Base-by-base conservation (phyloP, 192 early-diverging fungal species). In the Coemansia sp. region DNA sequence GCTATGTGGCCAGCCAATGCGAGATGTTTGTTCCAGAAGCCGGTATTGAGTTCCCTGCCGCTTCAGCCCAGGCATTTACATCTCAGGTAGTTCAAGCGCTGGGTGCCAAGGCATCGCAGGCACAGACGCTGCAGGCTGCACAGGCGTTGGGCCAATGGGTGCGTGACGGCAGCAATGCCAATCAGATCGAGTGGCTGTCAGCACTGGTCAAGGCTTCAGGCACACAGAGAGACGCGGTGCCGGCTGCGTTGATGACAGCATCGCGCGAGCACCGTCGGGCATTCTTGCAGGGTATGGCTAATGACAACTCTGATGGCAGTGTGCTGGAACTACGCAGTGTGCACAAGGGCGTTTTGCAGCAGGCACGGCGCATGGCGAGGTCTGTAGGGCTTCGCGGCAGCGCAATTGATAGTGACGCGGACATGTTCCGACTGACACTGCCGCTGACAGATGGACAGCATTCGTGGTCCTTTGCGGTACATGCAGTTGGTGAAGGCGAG, bases 381-480 rank as follows among this genome's bases (percentile, higher is more conserved):
- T 76, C 72, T 15, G 30, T 60, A 11, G 66, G 72, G 1, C 63
- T 76, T 18, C 51, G 55, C 37, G 62, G 44, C 3, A 55, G 72
- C 23, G 57, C 53, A 5, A 50, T 76, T 15, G 26, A 15, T n/a
- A 31, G 46, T 3, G 48, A 14, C 14, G 30, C 14, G 7, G 48
- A 7, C 2, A 18, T 13, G 28, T 50, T 50, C 28, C 28, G 33
- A 11, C 48, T 50, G 48, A 35, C 33, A 35, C 33, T 35, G 33
- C 33, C 33, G 7, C 33, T 35, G 64, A 56, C 49, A 52, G 57
- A 23, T 35, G 33, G 33, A 7, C 33, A 35, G 33, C 33, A 35
- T 35, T 6, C 33, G 10, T 82, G 77, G 81, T 9, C 45, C 30
- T 80, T 82, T 41, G 19, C 20, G 4, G 51, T 82, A 15, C 66